Evolutionary conservation across 139 green algal genomes (phyloP), one percentile per base, ranked within the genome.

Genomic region (Chlorella sp.): DNA sequence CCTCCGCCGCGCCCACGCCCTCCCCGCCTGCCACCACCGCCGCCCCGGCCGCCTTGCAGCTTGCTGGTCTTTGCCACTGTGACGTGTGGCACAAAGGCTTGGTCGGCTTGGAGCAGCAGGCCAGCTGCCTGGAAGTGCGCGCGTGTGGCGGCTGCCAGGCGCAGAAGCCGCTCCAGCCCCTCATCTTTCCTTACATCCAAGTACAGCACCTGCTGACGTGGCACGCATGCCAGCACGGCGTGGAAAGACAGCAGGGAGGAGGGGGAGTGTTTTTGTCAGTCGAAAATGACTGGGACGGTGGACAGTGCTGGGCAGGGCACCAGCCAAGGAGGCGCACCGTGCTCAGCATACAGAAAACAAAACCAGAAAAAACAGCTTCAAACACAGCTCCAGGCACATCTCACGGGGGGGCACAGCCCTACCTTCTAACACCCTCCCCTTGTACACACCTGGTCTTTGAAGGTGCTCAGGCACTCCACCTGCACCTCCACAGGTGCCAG

Each of bases 21-120:
- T 14, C 57, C 53, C 39, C 76, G 19, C 36, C 37, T 57, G 32
- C 80, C 79, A 34, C 42, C 36, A 1, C 61, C 37, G 14, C 64
- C 30, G 60, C 83, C 60, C 2, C 37, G 24, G 34, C 84, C 30
- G 61, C 64, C 64, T 28, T 81, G 66, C 68, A 88, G 84, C 68
- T 80, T 81, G 68, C 84, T 88, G 37, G 84, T 88, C 18, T 88
- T 81, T 42, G 84, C 85, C 30, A 89, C 57, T 2, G 85, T 89
- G 69, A 89, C 18, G 40, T 89, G 85, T 9, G 85, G 85, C 42
- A 83, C 71, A 75, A 89, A 89, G 0, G 42, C 40, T 19, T 53
- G 71, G 37, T 83, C 71, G 2, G 85, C 85, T 48, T 89, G 71
- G 32, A 75, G 71, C 71, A 89, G 71, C n/a, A 89, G 69, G 21